These are phyloP conservation scores for Cicer arietinum DNA, from an alignment of 306 rosid genomes.

Conservation along the genomic window DNA sequence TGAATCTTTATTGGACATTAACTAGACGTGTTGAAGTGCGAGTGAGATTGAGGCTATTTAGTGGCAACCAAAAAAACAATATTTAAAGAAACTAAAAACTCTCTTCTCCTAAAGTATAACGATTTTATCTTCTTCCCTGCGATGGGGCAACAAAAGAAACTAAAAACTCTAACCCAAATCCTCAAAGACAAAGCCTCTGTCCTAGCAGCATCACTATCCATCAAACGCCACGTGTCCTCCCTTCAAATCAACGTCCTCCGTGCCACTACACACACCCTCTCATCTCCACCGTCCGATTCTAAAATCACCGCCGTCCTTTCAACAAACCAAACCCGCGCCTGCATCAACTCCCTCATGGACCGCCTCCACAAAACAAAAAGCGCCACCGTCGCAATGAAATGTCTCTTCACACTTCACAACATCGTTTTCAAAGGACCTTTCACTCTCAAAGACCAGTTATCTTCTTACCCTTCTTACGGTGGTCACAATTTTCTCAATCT, in stretches of 20 bases:
- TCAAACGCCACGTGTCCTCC: constrained; percentile 57
- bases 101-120: neutral
- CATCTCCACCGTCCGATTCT: constrained; percentile 58
- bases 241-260: constrained; percentile 62
- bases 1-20: too few species aligned
- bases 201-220: constrained; percentile 59
- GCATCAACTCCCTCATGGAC: constrained; percentile 69
- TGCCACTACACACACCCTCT: constrained; percentile 73
- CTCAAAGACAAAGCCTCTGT: constrained; percentile 79
- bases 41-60: too few species aligned
- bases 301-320: constrained; percentile 59
- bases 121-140: neutral
- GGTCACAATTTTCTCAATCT: constrained; percentile 79
- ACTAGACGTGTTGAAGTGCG: too few species aligned
- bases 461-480: constrained; percentile 62
- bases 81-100: too few species aligned
- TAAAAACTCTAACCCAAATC: constrained; percentile 46
- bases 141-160: constrained; percentile 55
- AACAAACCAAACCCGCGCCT: constrained; percentile 45
- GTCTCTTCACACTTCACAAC: constrained; percentile 73
- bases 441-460: constrained; percentile 59
- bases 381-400: constrained; percentile 79
- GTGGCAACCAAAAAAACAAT: too few species aligned
- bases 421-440: constrained; percentile 57
- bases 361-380: constrained; percentile 72